Evolutionary conservation across 306 rosid species (phyloP).

Genomic region (Vachellia collinsii): DNA sequence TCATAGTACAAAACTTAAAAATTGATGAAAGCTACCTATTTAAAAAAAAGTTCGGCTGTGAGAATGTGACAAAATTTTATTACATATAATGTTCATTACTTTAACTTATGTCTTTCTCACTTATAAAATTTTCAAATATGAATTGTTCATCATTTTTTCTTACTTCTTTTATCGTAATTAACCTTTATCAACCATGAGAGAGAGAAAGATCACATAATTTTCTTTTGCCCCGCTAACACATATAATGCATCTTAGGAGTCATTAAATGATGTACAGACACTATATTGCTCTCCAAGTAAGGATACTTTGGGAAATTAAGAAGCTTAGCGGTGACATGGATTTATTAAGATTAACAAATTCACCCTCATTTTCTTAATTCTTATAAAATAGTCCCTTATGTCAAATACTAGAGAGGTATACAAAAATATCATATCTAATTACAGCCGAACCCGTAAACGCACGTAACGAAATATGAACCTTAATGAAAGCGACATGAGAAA

Average conservation of each 20-base stretch:
- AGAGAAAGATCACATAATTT: not conserved
- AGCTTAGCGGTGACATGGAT: not conserved
- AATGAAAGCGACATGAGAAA: not conserved
- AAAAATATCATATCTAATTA: not conserved
- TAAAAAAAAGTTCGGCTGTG: too few relatives aligned
- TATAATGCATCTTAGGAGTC: not conserved
- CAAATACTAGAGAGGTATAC: not conserved
- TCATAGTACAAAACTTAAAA: too few relatives aligned
- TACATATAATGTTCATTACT: too few relatives aligned
- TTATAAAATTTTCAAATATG: too few relatives aligned
- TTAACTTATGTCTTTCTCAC: too few relatives aligned
- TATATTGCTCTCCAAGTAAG: not conserved
- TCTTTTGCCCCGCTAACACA: too few relatives aligned
- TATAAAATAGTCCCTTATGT: too few relatives aligned
- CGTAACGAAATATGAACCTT: not conserved
- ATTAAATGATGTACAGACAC: not conserved
- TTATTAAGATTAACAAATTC: not conserved
- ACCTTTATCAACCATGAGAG: not conserved
- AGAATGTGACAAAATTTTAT: too few relatives aligned
- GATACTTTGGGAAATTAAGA: not conserved
- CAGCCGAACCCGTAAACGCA: not conserved
- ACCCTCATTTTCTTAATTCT: not conserved
- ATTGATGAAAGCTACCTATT: too few relatives aligned
- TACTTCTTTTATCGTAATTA: not conserved
- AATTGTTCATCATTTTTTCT: too few relatives aligned